Evolutionary conservation across 106 monocot genomes (phyloP).

Genomic region (Apostasia ramifera): DNA sequence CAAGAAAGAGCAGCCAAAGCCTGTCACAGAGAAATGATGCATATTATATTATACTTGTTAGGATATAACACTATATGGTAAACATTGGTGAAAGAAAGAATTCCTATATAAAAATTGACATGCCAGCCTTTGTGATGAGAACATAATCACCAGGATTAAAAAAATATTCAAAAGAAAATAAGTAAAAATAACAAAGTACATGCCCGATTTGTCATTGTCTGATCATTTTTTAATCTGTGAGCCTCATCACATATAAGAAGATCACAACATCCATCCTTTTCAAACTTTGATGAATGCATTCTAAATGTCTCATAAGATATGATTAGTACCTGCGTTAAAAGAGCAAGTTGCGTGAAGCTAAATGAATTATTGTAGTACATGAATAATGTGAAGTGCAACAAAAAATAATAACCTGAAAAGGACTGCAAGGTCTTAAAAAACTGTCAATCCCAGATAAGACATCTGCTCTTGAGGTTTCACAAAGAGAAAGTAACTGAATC

Average conservation of each 20-base stretch:
- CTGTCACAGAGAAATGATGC: slow-evolving; percentile 20
- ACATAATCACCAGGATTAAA: not conserved
- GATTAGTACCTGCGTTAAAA: slow-evolving; percentile 61
- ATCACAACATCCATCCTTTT: slow-evolving; percentile 72
- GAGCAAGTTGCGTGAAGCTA: not conserved
- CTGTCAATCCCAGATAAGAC: slow-evolving; percentile 83
- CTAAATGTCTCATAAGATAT: slow-evolving; percentile 97
- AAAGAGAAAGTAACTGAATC: slow-evolving; percentile 71
- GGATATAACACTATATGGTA: not conserved
- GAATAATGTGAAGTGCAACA: not conserved
- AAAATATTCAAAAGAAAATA: not conserved
- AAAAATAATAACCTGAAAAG: slow-evolving; percentile 47
- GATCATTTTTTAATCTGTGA: slow-evolving; percentile 95
- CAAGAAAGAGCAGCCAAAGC: slow-evolving; percentile 94
- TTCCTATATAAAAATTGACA: too few relatives aligned
- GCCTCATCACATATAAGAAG: slow-evolving; percentile 99
- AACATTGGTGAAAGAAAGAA: too few relatives aligned
- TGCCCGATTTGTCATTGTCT: slow-evolving; percentile 86
- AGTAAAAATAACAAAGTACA: not conserved
- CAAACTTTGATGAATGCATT: slow-evolving; percentile 97
- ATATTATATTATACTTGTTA: not conserved
- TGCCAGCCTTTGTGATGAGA: too few relatives aligned
- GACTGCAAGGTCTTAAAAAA: slow-evolving; percentile 59
- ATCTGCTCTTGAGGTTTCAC: slow-evolving; percentile 94
- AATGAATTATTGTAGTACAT: slow-evolving; percentile 1